phyloP scores from a whole-genome alignment of 768 basidiomycete species.

The Neoboletus brunneissimus region DNA sequence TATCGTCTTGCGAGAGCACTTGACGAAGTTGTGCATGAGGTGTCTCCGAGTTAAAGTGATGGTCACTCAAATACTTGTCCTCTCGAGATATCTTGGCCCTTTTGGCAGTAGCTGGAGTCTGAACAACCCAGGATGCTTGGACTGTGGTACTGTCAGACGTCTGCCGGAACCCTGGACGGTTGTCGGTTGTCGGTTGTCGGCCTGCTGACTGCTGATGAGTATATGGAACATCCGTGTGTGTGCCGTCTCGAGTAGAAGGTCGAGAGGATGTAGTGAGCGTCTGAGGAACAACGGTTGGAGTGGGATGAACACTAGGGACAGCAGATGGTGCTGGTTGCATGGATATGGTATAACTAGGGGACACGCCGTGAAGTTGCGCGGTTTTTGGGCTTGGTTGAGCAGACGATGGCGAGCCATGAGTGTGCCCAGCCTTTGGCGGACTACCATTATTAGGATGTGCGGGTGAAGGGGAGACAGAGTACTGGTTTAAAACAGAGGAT shows the following conservation, averaged over 20 bases:
- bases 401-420: constrained; percentile 11
- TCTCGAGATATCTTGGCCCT: constrained; percentile 21
- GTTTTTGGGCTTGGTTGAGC: constrained; percentile 26
- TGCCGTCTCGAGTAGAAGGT: constrained; percentile 25
- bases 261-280: constrained; percentile 24
- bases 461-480: constrained; percentile 21
- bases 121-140: constrained; percentile 33
- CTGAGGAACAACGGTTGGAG: constrained; percentile 23
- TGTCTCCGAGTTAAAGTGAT: constrained; percentile 18
- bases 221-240: constrained; percentile 4
- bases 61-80: constrained; percentile 29
- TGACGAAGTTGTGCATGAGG: constrained; percentile 30
- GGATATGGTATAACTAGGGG: constrained; percentile 6
- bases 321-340: constrained; percentile 21
- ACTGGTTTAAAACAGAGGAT: constrained; percentile 12
- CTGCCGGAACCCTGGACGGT: constrained; percentile 11
- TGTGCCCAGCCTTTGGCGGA: constrained; percentile 14
- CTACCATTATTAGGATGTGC: constrained; percentile 13
- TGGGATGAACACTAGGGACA: constrained; percentile 18
- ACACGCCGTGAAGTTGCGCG: constrained; percentile 15
- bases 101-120: constrained; percentile 26
- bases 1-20: constrained; percentile 31
- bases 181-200: constrained; percentile 9
- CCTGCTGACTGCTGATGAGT: constrained; percentile 13
- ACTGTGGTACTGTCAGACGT: constrained; percentile 22